Conservation (phyloP, 345 rosid species). For the Eucalyptus marginata region DNA sequence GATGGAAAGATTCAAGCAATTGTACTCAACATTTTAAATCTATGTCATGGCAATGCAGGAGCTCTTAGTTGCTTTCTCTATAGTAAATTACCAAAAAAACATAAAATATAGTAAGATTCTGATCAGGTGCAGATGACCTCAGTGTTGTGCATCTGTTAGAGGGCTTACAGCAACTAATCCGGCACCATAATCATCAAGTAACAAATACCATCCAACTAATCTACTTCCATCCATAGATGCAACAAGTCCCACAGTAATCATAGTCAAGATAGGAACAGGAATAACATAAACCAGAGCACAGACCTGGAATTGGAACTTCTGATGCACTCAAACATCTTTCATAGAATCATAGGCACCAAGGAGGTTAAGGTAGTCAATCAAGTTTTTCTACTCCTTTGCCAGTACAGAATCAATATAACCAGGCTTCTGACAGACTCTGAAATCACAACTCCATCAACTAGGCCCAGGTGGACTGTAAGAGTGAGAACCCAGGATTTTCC, state of each 20-base stretch:
- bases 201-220: not conserved
- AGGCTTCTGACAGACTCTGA: not conserved
- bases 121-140: not conserved
- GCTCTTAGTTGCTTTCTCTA: not conserved
- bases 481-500: not conserved
- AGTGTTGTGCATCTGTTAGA: not conserved
- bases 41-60: not conserved
- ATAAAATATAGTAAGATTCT: not conserved
- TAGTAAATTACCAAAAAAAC: not conserved
- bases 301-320: not conserved
- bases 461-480: not conserved
- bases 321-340: not conserved
- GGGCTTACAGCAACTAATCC: not conserved
- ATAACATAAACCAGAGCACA: not conserved
- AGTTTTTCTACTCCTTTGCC: not conserved
- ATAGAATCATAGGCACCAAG: not conserved
- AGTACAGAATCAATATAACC: not conserved
- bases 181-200: not conserved
- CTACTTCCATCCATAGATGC: not conserved
- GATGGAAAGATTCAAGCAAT: not conserved
- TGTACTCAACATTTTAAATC: not conserved
- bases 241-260: not conserved
- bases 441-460: not conserved
- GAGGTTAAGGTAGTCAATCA: not conserved
- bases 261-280: not conserved